Conservation (phyloP, 257 asterid genomes). For the Mitragyna speciosa region DNA sequence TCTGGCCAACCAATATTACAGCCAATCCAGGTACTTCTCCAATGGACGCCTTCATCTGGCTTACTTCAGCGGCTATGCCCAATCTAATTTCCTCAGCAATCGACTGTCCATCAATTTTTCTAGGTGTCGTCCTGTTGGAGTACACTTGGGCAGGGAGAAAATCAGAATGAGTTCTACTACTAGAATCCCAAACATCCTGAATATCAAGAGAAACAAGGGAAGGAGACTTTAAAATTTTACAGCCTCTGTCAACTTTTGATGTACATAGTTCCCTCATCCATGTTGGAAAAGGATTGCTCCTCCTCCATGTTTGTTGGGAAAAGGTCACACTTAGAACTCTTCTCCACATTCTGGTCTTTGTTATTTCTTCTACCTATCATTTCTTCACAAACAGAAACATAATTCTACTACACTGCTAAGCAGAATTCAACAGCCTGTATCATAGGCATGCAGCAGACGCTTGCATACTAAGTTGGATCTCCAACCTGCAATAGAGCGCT, state of each 20-base stretch:
- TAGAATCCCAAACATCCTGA: conserved; percentile 54
- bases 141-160: conserved; percentile 26
- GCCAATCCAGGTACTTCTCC: conserved; percentile 82
- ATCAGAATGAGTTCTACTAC: conserved; percentile 20
- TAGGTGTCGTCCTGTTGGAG: conserved; percentile 34
- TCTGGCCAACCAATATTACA: conserved; percentile 77
- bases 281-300: background rate
- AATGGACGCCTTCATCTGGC: conserved; percentile 53
- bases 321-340: background rate
- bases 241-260: conserved; percentile 10
- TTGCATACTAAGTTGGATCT: background rate
- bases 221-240: conserved; percentile 50
- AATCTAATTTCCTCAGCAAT: conserved; percentile 70
- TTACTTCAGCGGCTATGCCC: conserved; percentile 62
- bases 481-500: background rate
- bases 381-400: background rate
- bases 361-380: background rate
- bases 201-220: conserved; percentile 61
- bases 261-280: conserved; percentile 34
- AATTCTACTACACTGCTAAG: background rate
- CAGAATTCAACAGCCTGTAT: background rate
- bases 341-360: conserved; percentile 7
- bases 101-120: conserved; percentile 60
- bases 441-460: background rate
- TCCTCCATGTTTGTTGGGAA: background rate